phyloP scores from a whole-genome alignment of 2,329 filamentous ascomycete genomes.

The Paecilomyces sp. region DNA sequence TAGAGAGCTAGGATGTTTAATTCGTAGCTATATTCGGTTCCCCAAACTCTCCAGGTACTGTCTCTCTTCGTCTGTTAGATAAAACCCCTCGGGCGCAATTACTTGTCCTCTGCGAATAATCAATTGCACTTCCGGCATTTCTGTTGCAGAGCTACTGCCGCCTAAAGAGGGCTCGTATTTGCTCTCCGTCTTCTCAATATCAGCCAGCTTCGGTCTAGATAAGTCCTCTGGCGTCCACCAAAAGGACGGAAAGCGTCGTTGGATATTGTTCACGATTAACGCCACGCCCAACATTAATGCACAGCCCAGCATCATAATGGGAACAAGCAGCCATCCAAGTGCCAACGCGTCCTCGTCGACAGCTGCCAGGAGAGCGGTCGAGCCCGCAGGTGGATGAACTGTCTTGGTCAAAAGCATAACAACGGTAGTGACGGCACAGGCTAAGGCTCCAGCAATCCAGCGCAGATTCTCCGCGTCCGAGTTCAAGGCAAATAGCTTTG shows the following conservation, averaged over 20 bases:
- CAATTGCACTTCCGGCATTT: constrained; percentile 14
- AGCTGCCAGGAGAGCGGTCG: constrained; percentile 64
- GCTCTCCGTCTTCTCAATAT: constrained; percentile 11
- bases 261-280: constrained; percentile 62
- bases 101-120: constrained; percentile 23
- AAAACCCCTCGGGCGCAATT: constrained; percentile 25
- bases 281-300: constrained; percentile 57
- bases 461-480: constrained; percentile 45
- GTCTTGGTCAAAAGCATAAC: constrained; percentile 66
- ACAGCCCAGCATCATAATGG: constrained; percentile 55
- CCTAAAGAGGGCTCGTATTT: background rate
- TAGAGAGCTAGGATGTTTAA: no score
- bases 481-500: constrained; percentile 57
- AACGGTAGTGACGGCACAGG: constrained; percentile 56
- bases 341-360: constrained; percentile 46
- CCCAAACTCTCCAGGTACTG: constrained; percentile 25
- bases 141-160: constrained; percentile 11
- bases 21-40: constrained; percentile 18
- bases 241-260: constrained; percentile 59
- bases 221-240: constrained; percentile 50
- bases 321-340: constrained; percentile 64
- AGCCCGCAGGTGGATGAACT: constrained; percentile 66
- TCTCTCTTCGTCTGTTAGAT: constrained; percentile 24
- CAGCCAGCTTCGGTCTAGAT: constrained; percentile 2
- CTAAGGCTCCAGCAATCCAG: constrained; percentile 59